Base-by-base conservation (phyloP, 495 filamentous ascomycete genomes). In the Xylaria palmicola region DNA sequence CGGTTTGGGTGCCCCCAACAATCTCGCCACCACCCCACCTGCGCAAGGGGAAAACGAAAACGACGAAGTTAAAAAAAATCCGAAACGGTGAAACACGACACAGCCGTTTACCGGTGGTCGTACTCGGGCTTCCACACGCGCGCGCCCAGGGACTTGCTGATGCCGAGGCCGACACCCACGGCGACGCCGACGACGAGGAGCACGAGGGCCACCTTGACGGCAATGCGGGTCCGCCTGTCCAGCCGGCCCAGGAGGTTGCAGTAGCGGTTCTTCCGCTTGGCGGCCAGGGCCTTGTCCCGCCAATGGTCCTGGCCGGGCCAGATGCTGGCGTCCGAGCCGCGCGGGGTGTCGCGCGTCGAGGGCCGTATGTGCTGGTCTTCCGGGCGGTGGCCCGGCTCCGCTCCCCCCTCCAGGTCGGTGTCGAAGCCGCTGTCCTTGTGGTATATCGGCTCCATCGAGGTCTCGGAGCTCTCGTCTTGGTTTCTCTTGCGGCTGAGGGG, bases 261-360 rank as follows among this genome's bases (percentile, higher is more conserved):
- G 50, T 60, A 72, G 47, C 70, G 69, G 6, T 75, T 71, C 52
- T 71, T 78, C 65, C 73, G 74, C 71, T 77, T 77, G 55, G 78
- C 77, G 6, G 72, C 76, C 62, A 74, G 72, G 43, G 78, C 77
- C 70, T 82, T 80, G 41, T 71, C 68, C 52, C 69, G 68, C 79
- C 79, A 82, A 65, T 82, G 77, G 13, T 76, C 77, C 45, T 79
- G 75, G n/a, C 77, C 75, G 29, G 79, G 79, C 79, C 79, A 82
- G n/a, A 77, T 74, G 4, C 71, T 71, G 64, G 75, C 79, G 41
- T 82, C 77, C 32, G 66, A 68, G 64, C 64, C 66, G 40, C 64
- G 26, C 26, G 20, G 47, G 17, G 29, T 44, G 29, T 30, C 50
- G 36, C 58, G 6, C 0, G 51, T 51, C 17, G 59, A 47, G 22